A percentile compares a stretch with the other conserved stretches of the same genome.
phyloP scores from a whole-genome alignment of 306 rosid genomes.

The Heteromeles arbutifolia region DNA sequence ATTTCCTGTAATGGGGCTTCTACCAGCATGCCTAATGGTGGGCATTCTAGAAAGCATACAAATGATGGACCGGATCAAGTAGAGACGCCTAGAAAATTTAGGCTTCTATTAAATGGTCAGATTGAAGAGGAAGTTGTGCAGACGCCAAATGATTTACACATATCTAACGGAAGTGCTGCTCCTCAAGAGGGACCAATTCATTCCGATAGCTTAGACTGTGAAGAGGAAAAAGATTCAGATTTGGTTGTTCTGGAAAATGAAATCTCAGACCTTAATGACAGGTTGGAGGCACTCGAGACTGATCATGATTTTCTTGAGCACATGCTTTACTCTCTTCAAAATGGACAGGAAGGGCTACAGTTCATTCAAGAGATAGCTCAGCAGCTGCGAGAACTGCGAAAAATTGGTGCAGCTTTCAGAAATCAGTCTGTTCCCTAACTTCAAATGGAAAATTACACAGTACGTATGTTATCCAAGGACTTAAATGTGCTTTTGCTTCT shows the following conservation, averaged over 20 bases:
- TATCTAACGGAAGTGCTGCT: slow-evolving; percentile 27
- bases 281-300: slow-evolving; percentile 74
- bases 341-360: slow-evolving; percentile 50
- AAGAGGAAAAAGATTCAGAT: slow-evolving; percentile 24
- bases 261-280: slow-evolving; percentile 62
- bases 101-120: slow-evolving; percentile 27
- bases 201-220: slow-evolving; percentile 22
- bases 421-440: slow-evolving; percentile 25
- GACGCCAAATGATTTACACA: slow-evolving; percentile 7
- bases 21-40: slow-evolving; percentile 11
- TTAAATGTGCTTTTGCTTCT: background rate
- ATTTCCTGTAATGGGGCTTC: slow-evolving; percentile 20
- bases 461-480: slow-evolving; percentile 2
- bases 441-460: slow-evolving; percentile 12
- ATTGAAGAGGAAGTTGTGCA: slow-evolving; percentile 27
- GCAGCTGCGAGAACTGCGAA: slow-evolving; percentile 52
- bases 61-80: slow-evolving; percentile 21
- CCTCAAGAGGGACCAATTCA: slow-evolving; percentile 22
- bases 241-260: slow-evolving; percentile 50
- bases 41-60: slow-evolving; percentile 26
- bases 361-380: slow-evolving; percentile 60
- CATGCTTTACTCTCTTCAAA: slow-evolving; percentile 47
- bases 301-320: slow-evolving; percentile 66
- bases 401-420: slow-evolving; percentile 36
- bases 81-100: slow-evolving; percentile 27